Conservation (phyloP, 83 land plant genomes). For the Thuja plicata region DNA sequence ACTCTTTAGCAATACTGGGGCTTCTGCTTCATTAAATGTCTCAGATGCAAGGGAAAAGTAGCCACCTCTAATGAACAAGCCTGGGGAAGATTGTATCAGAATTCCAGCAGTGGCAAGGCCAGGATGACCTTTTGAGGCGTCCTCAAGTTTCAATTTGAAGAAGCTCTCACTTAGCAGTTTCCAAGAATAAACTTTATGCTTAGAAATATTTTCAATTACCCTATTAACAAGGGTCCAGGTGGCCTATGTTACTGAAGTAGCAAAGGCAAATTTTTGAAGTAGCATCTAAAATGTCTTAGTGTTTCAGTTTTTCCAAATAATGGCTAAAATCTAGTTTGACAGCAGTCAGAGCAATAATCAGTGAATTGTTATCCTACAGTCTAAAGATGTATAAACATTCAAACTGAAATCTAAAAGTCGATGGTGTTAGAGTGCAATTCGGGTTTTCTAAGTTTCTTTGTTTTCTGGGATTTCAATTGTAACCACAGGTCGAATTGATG, state of each 20-base stretch:
- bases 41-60: too few relatives aligned
- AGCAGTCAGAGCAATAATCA: not conserved
- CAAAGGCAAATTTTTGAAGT: not conserved
- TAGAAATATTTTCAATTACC: too few relatives aligned
- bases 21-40: too few relatives aligned
- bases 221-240: too few relatives aligned
- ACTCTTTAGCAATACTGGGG: too few relatives aligned
- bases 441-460: not conserved
- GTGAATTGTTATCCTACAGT: not conserved
- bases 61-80: too few relatives aligned
- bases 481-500: not conserved
- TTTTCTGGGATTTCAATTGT: slow-evolving; percentile 1
- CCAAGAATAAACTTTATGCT: too few relatives aligned
- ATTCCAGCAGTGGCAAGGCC: too few relatives aligned
- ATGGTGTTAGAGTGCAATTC: not conserved
- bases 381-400: not conserved
- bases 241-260: not conserved
- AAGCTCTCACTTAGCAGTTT: too few relatives aligned
- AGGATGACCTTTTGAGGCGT: too few relatives aligned
- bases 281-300: not conserved
- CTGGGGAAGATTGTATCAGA: too few relatives aligned
- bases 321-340: not conserved
- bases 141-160: too few relatives aligned
- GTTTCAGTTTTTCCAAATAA: not conserved
- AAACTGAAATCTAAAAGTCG: not conserved